phyloP scores from a whole-genome alignment of 1,139 yeast species.

The Suhomyces bribrorum region DNA sequence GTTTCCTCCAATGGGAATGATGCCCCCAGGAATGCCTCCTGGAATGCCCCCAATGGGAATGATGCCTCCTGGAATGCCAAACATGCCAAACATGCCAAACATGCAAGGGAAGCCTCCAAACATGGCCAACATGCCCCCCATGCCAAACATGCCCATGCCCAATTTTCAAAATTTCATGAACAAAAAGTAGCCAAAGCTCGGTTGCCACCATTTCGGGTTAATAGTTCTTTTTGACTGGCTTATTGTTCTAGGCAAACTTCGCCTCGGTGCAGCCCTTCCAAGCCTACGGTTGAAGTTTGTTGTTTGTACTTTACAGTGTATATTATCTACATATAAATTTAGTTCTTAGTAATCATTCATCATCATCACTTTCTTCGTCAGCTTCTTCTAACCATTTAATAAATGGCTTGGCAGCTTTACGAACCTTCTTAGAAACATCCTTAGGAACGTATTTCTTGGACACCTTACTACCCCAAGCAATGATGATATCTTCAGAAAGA shows the following conservation, averaged over 20 bases:
- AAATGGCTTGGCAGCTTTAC: slow-evolving; percentile 95
- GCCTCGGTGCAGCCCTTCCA: too few relatives aligned
- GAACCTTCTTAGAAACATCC: slow-evolving; percentile 88
- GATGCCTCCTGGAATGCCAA: slow-evolving; percentile 33
- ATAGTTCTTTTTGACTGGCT: too few relatives aligned
- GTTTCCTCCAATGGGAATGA: slow-evolving; percentile 25
- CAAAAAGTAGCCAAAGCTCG: too few relatives aligned
- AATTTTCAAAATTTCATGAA: slow-evolving; percentile 22
- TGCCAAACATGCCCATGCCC: slow-evolving; percentile 21
- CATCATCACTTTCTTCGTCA: slow-evolving; percentile 69
- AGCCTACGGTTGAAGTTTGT: too few relatives aligned
- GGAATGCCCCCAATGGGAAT: slow-evolving; percentile 30
- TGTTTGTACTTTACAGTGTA: slow-evolving; percentile 1
- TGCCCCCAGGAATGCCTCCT: slow-evolving; percentile 24
- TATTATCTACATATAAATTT: slow-evolving; percentile 1
- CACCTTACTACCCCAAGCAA: slow-evolving; percentile 87
- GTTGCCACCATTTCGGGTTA: too few relatives aligned
- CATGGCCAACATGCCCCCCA: slow-evolving; percentile 27
- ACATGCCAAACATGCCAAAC: slow-evolving; percentile 26
- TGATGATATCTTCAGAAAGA: slow-evolving; percentile 76
- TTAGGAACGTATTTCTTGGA: slow-evolving; percentile 93
- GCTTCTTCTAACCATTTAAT: slow-evolving; percentile 94
- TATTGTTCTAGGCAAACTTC: too few relatives aligned
- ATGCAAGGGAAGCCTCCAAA: slow-evolving; percentile 30
- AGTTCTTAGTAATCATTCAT: slow-evolving; percentile 23